Percentiles rank a stretch among this genome's conserved stretches.
phyloP scores from a whole-genome alignment of 805 yeast genomes.

The Ogataea parapolymorpha region DNA sequence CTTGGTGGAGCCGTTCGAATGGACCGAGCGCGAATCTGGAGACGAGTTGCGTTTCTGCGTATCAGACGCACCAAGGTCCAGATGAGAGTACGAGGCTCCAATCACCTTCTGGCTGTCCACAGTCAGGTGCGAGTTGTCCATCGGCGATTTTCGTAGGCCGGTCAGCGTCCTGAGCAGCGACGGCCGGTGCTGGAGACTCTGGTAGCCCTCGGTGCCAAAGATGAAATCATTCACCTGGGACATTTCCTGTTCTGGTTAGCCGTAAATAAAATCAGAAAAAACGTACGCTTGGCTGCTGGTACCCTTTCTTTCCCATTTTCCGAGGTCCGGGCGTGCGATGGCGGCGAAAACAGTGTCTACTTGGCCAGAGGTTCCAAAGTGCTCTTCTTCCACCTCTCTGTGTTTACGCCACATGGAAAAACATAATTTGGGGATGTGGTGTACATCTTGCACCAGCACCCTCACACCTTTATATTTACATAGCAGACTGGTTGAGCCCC shows the following conservation, averaged over 20 bases:
- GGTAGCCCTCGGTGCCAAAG: constrained; percentile 23
- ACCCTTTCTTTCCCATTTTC: constrained; percentile 32
- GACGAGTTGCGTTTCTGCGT: constrained; percentile 16
- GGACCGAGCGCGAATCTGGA: constrained; percentile 18
- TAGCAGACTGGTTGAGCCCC: constrained; percentile 23
- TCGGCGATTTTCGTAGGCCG: constrained; percentile 15
- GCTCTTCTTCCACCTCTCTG: constrained; percentile 3
- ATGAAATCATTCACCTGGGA: constrained; percentile 31
- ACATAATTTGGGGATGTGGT: background rate
- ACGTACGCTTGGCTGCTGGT: constrained; percentile 33
- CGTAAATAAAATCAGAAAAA: background rate
- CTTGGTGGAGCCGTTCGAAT: constrained; percentile 13
- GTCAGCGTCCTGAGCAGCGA: constrained; percentile 29
- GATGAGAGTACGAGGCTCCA: constrained; percentile 56
- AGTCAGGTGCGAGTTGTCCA: constrained; percentile 10
- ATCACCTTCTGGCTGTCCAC: constrained; percentile 35
- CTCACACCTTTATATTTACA: background rate
- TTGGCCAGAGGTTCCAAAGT: background rate
- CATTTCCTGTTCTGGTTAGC: constrained; percentile 21
- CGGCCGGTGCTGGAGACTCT: constrained; percentile 16
- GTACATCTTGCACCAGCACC: constrained; percentile 5
- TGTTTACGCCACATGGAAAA: constrained; percentile 12
- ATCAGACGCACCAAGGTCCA: constrained; percentile 35
- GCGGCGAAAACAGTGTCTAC: background rate
- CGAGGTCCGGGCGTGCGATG: background rate